A percentile compares a stretch with the other conserved stretches of the same genome.
These are phyloP conservation scores for Polyplosphaeria fusca DNA, from an alignment of 495 filamentous ascomycete species.

Conservation along the genomic window DNA sequence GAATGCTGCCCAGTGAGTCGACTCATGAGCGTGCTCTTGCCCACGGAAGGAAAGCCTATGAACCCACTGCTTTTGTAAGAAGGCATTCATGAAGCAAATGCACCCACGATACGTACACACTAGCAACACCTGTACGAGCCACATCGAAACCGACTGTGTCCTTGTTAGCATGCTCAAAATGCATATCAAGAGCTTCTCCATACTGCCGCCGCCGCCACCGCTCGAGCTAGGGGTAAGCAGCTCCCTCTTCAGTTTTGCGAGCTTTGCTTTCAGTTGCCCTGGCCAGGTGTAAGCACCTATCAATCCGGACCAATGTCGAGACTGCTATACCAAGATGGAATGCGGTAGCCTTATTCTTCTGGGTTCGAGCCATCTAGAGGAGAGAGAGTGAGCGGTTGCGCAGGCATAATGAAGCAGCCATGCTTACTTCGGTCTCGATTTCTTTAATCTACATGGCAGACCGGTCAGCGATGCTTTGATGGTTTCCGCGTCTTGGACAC, in stretches of 20 bases:
- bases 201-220: conserved; percentile 78
- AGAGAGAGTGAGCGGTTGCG: neutral
- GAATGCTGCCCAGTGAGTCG: conserved; percentile 93
- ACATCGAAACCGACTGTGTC: conserved; percentile 86
- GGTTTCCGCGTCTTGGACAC: neutral
- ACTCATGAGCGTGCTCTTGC: conserved; percentile 97
- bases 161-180: neutral
- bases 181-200: conserved; percentile 32
- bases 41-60: conserved; percentile 88
- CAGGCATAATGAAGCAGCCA: neutral
- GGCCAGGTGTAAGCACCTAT: conserved; percentile 3
- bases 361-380: conserved; percentile 81
- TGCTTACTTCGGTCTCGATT: conserved; percentile 86
- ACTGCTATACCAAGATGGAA: conserved; percentile 62
- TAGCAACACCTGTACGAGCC: conserved; percentile 94
- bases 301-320: neutral
- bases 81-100: neutral
- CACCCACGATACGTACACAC: conserved; percentile 62
- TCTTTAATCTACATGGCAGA: conserved; percentile 84
- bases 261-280: conserved; percentile 96
- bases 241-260: conserved; percentile 95
- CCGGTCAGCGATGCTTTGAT: conserved; percentile 15
- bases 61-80: conserved; percentile 42
- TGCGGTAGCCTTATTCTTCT: conserved; percentile 97
- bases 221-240: conserved; percentile 79